These are phyloP conservation scores for Cladosporium sp. DNA, from an alignment of 2,329 filamentous ascomycete species.

Conservation along the genomic window DNA sequence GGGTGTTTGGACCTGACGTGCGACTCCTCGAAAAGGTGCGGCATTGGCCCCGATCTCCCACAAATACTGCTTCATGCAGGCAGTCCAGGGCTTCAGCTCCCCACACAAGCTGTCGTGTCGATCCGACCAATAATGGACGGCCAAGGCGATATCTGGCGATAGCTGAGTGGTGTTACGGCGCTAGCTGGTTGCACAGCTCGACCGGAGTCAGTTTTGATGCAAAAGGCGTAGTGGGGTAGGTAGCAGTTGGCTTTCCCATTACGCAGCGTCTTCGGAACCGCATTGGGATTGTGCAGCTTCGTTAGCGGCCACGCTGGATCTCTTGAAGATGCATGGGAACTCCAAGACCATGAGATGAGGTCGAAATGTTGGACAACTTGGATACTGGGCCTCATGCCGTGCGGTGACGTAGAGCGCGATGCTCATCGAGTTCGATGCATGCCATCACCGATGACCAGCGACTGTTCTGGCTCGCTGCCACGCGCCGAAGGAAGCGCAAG, in stretches of 20 bases:
- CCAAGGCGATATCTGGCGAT: not conserved
- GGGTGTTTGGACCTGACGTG: conserved; percentile 3
- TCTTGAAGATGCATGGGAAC: not conserved
- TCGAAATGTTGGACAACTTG: not conserved
- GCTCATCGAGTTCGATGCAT: not conserved
- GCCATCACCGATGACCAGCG: conserved; percentile 12
- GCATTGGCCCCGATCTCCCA: conserved; percentile 3
- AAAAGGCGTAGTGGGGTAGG: conserved; percentile 8
- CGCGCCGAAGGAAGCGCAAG: conserved; percentile 11
- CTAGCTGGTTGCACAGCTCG: conserved; percentile 10
- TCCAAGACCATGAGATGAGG: not conserved
- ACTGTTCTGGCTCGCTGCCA: conserved; percentile 13
- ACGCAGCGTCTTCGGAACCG: not conserved
- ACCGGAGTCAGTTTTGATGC: conserved; percentile 7
- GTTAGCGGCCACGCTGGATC: not conserved
- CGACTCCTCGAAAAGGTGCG: not conserved
- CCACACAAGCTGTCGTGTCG: conserved; percentile 3
- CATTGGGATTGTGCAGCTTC: conserved; percentile 7
- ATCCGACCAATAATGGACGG: conserved; percentile 6
- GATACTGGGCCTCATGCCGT: not conserved
- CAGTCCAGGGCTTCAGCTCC: not conserved
- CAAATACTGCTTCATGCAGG: conserved; percentile 3
- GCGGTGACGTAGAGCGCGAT: not conserved
- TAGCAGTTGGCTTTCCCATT: conserved; percentile 6
- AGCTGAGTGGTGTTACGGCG: conserved; percentile 9